Evolutionary conservation across 2,329 filamentous ascomycete genomes (phyloP), one percentile per base, ranked within the genome.

Genomic region (Sarocladium brachiariae): DNA sequence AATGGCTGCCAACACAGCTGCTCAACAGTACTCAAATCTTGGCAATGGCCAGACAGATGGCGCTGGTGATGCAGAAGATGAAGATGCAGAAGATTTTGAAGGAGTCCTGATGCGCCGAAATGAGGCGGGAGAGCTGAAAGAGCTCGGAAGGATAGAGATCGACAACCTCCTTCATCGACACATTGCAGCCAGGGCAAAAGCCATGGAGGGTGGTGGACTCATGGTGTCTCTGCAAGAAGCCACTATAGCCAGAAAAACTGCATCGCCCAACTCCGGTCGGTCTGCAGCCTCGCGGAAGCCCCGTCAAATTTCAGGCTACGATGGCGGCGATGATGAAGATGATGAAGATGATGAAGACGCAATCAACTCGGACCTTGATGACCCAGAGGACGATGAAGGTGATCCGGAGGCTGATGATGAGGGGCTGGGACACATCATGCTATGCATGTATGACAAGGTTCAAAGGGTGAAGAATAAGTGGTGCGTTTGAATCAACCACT

Each of bases 401-500:
- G 89, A 93, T 21, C 88, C 92, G 21, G 89, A 93, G 30, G 91
- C 93, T 48, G 88, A 90, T 13, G 89, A 95, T 53, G 91, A 95
- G 38, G 81, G 84, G 31, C 80, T 87, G 57, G 84, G 86, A 1
- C 87, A 95, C 59, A 91, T 95, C 64, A 97, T 99, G 88, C 83
- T 99, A 35, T 99, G 93, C 74, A 96, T 95, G 65, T 99, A 99
- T 66, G 93, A 99, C 74, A 99, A 99, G 74, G 93, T 99, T 9
- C 92, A 97, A 71, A 81, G 93, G 45, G 93, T 97, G 62, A 99
- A 99, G 83, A 99, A 97, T 73, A 99, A 93, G 81, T 93, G 88
- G 88, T 84, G 66, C 49, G 76, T 70, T 54, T 37, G n/a, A n/a
- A n/a, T n/a, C n/a, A n/a, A n/a, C 9, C 49, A 16, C 14, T 43